Evolutionary conservation across 2,329 filamentous ascomycete species (phyloP), one percentile per base, ranked within the genome.

Genomic region (Hawksworthiomyces lignivorus): DNA sequence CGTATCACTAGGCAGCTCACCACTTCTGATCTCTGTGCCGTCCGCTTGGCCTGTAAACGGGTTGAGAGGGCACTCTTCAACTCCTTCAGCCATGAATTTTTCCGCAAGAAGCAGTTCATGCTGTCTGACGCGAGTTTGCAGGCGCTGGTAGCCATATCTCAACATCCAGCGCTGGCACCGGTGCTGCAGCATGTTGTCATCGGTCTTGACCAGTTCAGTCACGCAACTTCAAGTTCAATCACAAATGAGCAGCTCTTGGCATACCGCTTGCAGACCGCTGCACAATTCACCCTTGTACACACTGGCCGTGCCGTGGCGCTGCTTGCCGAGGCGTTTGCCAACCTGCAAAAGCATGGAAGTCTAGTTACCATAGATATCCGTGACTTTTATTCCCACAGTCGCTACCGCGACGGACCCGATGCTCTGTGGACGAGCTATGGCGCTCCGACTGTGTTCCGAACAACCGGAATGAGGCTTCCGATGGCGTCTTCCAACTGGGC

Each of bases 91-190:
- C 62, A 62, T 19, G 77, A 82, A 48, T 84, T 80, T 63, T 84
- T 85, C 59, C 65, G 62, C 38, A 77, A 76, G 56, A 75, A 73
- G 52, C 78, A 83, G 53, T 84, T 83, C 58, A 79, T 81, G 72
- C 53, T 82, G 41, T 71, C 70, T 2, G 62, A 73, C 26, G 59
- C 65, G 49, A 82, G 78, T 50, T 60, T 82, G 9, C 65, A 72
- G 39, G 63, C 70, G 0, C 62, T 82, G 10, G 48, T 72, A 56
- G 62, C 72, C 52, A 75, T 77, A 27, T 68, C 73, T n/a, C 53
- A 52, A 4, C 63, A 66, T 42, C 66, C 62, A 15, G 62, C 63
- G 0, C 48, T 77, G 14, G 60, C 61, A 0, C 46, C 52, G 0
- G 54, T 58, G 27, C 50, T 77, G 12, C 59, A 54, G 7, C 60